A percentile compares a stretch with the other conserved stretches of the same genome.
phyloP scores from a whole-genome alignment of 2,329 filamentous ascomycete genomes.

The Aspergillus sp. region DNA sequence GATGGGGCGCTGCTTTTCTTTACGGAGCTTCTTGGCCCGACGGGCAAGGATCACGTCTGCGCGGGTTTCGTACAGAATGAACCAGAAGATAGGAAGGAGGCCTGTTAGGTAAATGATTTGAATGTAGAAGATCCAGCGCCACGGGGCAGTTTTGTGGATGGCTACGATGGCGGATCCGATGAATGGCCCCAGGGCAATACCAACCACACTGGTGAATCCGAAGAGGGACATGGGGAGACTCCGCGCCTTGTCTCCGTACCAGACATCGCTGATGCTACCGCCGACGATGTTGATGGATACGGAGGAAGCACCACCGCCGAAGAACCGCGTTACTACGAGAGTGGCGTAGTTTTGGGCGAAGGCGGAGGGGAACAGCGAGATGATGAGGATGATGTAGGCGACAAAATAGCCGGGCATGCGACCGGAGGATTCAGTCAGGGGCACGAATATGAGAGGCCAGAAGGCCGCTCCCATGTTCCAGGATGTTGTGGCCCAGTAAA shows the following conservation, averaged over 20 bases:
- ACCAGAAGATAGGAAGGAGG: conserved; percentile 44
- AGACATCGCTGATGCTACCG: conserved; percentile 39
- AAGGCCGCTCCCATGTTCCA: conserved; percentile 45
- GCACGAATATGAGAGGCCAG: conserved; percentile 41
- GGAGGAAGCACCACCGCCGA: conserved; percentile 48
- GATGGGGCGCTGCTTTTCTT: conserved; percentile 34
- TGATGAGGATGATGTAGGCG: conserved; percentile 44
- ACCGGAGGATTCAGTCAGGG: conserved; percentile 45
- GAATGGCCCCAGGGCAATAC: conserved; percentile 49
- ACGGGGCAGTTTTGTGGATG: conserved; percentile 36
- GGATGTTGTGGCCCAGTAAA: conserved; percentile 37
- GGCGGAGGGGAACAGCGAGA: conserved; percentile 47
- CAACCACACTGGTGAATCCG: conserved; percentile 47
- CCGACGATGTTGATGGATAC: conserved; percentile 47
- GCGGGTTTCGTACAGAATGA: conserved; percentile 46
- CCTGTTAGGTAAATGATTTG: conserved; percentile 49
- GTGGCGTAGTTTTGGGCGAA: conserved; percentile 50
- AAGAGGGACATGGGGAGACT: conserved; percentile 49
- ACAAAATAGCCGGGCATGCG: conserved; percentile 49
- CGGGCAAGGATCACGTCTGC: conserved; percentile 45
- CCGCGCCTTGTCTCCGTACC: conserved; percentile 41
- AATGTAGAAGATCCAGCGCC: conserved; percentile 51
- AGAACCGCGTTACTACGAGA: conserved; percentile 47
- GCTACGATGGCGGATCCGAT: conserved; percentile 44
- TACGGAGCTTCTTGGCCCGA: conserved; percentile 44